Evolutionary conservation across 2,329 filamentous ascomycete species (phyloP).

Genomic region (Dactylella cylindrospora): DNA sequence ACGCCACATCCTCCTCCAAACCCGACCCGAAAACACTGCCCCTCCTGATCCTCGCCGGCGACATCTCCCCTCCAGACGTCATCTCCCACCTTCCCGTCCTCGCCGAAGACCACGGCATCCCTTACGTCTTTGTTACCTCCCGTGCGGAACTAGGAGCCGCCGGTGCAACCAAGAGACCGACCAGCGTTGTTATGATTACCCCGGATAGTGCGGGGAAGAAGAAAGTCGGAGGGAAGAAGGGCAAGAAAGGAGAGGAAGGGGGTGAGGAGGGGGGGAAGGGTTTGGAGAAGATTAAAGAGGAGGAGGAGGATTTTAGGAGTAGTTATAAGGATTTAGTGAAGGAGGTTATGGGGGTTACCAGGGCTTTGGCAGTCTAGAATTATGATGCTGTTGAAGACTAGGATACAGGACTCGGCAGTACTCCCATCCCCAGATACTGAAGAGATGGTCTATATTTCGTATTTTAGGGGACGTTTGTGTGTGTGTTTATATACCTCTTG

Average conservation of each 20-base stretch:
- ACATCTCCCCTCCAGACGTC: constrained; percentile 98
- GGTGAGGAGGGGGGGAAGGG: constrained; percentile 53
- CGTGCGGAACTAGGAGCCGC: constrained; percentile 91
- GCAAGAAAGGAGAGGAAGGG: constrained; percentile 55
- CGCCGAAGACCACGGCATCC: constrained; percentile 96
- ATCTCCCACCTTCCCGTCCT: constrained; percentile 97
- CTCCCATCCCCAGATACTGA: no score
- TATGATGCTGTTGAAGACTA: no score
- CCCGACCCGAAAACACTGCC: constrained; percentile 58
- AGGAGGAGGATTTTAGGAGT: constrained; percentile 60
- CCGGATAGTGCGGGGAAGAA: constrained; percentile 56
- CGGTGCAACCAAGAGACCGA: constrained; percentile 91
- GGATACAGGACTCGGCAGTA: no score
- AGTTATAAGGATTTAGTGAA: constrained; percentile 67
- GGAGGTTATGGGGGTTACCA: constrained; percentile 53
- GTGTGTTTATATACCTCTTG: no score
- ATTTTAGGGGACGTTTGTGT: no score
- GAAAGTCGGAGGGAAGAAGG: constrained; percentile 51
- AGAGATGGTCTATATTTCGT: no score
- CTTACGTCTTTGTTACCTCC: constrained; percentile 91
- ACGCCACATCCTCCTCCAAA: constrained; percentile 64
- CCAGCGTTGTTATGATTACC: constrained; percentile 88
- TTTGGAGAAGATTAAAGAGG: constrained; percentile 53
- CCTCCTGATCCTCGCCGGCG: constrained; percentile 88
- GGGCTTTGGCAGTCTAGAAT: constrained; percentile 26